phyloP scores from a whole-genome alignment of 768 basidiomycete species.

The Boletus vermiculosoides region DNA sequence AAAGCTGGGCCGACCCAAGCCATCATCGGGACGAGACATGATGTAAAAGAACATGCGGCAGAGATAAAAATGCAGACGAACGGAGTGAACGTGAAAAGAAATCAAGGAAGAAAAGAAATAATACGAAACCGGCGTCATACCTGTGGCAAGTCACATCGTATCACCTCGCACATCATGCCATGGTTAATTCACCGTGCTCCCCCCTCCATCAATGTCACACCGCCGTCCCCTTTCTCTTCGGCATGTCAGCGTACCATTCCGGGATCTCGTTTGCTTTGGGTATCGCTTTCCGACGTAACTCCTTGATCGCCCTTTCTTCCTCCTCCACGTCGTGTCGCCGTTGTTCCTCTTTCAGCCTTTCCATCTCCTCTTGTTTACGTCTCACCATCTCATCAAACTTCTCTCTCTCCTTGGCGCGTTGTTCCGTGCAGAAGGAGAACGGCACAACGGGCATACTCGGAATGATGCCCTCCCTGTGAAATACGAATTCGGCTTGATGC shows the following conservation, averaged over 20 bases:
- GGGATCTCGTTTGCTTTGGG: conserved; percentile 72
- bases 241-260: conserved; percentile 73
- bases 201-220: conserved; percentile 14
- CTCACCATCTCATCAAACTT: conserved; percentile 59
- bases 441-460: conserved; percentile 36
- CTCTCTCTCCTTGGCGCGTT: conserved; percentile 58
- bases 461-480: conserved; percentile 46
- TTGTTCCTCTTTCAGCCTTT: conserved; percentile 46
- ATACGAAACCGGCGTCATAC: background rate
- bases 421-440: conserved; percentile 51
- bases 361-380: conserved; percentile 54
- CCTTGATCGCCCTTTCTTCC: conserved; percentile 60
- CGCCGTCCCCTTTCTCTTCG: conserved; percentile 46
- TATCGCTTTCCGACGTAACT: conserved; percentile 59
- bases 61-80: conserved; percentile 15
- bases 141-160: conserved; percentile 16
- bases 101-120: conserved; percentile 7
- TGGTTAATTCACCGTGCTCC: conserved; percentile 3
- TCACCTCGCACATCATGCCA: conserved; percentile 18
- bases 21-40: conserved; percentile 4
- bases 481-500: conserved; percentile 35
- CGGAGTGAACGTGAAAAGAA: background rate
- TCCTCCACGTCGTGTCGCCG: conserved; percentile 47
- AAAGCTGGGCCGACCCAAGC: background rate
- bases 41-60: conserved; percentile 19